A percentile compares a stretch with the other conserved stretches of the same genome.
Evolutionary conservation across 768 basidiomycete species (phyloP).

Genomic region (Tylopilus balloui): DNA sequence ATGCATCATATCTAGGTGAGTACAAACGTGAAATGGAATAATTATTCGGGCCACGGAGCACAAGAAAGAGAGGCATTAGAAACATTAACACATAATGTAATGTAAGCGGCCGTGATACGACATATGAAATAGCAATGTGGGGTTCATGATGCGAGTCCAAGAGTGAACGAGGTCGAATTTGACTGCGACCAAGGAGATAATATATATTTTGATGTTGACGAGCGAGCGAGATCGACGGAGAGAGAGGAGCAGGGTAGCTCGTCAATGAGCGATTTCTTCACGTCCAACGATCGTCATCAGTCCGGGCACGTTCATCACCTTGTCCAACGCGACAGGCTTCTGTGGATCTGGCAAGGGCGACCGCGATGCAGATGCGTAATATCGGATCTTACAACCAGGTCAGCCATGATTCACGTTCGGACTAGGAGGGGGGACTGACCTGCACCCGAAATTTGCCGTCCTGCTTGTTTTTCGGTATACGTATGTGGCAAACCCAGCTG

Average conservation of each 20-base stretch:
- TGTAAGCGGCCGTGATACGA: not conserved
- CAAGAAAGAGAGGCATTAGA: not conserved
- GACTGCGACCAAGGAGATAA: not conserved
- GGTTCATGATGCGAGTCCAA: conserved; percentile 2
- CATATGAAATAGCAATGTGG: not conserved
- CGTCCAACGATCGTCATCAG: conserved; percentile 68
- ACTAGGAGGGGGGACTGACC: conserved; percentile 34
- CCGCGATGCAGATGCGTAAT: conserved; percentile 55
- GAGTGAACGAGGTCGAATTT: not conserved
- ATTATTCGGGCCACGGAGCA: not conserved
- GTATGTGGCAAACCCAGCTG: conserved; percentile 66
- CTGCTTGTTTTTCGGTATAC: conserved; percentile 44
- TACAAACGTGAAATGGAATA: conserved; percentile 8
- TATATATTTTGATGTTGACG: not conserved
- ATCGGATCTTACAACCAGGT: conserved; percentile 47
- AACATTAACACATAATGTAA: conserved; percentile 1
- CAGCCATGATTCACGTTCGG: not conserved
- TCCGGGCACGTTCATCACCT: conserved; percentile 59
- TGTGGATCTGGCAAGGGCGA: conserved; percentile 51
- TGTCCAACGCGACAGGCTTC: conserved; percentile 58
- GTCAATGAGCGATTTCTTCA: conserved; percentile 23
- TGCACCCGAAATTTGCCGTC: conserved; percentile 56
- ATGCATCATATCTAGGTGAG: not conserved
- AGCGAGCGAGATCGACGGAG: not conserved
- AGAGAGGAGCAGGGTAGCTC: too few species aligned